Evolutionary conservation across 805 yeast species (phyloP).

Genomic region (Maudiozyma pseudohumilis): DNA sequence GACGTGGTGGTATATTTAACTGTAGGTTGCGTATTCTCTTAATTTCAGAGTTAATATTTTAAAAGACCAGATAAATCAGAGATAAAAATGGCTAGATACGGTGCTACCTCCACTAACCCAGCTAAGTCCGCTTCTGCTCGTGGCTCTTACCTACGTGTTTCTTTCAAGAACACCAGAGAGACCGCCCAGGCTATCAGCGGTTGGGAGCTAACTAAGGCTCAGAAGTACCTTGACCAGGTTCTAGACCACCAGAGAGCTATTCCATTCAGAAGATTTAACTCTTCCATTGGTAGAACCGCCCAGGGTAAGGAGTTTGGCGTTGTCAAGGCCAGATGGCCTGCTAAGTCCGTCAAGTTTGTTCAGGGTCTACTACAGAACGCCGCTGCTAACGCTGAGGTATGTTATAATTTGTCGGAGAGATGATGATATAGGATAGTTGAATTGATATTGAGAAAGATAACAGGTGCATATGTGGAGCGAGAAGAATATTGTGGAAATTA

Average conservation of each 20-base stretch:
- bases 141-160: conserved; percentile 98
- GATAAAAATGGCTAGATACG: conserved; percentile 93
- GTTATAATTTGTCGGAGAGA: conserved; percentile 16
- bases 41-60: no score
- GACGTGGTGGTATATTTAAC: background rate
- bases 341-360: conserved; percentile 91
- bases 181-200: conserved; percentile 98
- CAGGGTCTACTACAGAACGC: conserved; percentile 94
- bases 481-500: no score
- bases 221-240: conserved; percentile 90
- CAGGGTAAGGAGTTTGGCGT: conserved; percentile 99
- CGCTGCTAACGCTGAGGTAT: conserved; percentile 92
- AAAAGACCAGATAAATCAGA: conserved; percentile 1
- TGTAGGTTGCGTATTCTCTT: no score
- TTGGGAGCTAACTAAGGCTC: conserved; percentile 95
- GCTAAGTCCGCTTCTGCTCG: conserved; percentile 99
- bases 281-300: conserved; percentile 96
- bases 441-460: background rate
- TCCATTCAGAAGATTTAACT: conserved; percentile 97
- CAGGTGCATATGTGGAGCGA: no score
- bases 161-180: conserved; percentile 99
- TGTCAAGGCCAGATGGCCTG: conserved; percentile 99
- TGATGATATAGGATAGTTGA: background rate
- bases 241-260: conserved; percentile 98
- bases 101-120: conserved; percentile 98